A percentile compares a stretch with the other conserved stretches of the same genome.
Evolutionary conservation across 1,284 basidiomycete genomes (phyloP).

Genomic region (Leccinum huronense): DNA sequence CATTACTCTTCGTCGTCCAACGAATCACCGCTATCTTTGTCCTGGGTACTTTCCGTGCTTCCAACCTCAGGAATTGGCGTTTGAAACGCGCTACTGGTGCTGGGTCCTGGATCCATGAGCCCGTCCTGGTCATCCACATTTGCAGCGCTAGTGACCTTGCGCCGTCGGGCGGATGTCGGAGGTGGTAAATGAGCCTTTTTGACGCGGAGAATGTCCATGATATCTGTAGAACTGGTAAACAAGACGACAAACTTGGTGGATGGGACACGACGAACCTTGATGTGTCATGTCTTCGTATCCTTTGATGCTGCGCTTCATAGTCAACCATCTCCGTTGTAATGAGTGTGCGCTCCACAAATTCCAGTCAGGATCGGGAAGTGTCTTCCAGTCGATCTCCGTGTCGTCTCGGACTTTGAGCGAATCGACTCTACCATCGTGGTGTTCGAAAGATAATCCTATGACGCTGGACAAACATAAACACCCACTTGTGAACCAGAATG

Average conservation of each 20-base stretch:
- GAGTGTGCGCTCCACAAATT: constrained; percentile 79
- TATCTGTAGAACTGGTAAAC: constrained; percentile 46
- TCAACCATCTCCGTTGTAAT: constrained; percentile 73
- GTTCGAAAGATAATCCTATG: constrained; percentile 1
- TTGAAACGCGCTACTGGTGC: constrained; percentile 15
- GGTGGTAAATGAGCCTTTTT: constrained; percentile 63
- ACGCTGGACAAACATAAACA: constrained; percentile 12
- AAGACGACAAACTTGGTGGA: constrained; percentile 8
- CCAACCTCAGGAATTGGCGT: constrained; percentile 16
- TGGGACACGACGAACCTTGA: constrained; percentile 47
- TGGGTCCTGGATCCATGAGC: constrained; percentile 28
- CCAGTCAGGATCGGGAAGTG: constrained; percentile 68
- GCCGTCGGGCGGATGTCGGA: constrained; percentile 41
- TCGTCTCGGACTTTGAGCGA: constrained; percentile 72
- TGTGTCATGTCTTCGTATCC: constrained; percentile 76
- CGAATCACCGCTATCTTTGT: constrained; percentile 59
- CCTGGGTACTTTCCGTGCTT: constrained; percentile 16
- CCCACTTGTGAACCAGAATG: constrained; percentile 78
- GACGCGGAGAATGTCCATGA: constrained; percentile 72
- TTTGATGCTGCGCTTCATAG: constrained; percentile 71
- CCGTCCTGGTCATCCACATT: constrained; percentile 39
- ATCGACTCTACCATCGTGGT: constrained; percentile 51
- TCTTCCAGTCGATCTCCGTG: constrained; percentile 83
- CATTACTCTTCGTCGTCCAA: constrained; percentile 55
- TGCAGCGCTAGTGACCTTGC: constrained; percentile 54